A percentile compares a stretch with the other conserved stretches of the same genome.
These are phyloP conservation scores for Scytalidium lignicola DNA, from an alignment of 2,329 filamentous ascomycete genomes.

Conservation along the genomic window DNA sequence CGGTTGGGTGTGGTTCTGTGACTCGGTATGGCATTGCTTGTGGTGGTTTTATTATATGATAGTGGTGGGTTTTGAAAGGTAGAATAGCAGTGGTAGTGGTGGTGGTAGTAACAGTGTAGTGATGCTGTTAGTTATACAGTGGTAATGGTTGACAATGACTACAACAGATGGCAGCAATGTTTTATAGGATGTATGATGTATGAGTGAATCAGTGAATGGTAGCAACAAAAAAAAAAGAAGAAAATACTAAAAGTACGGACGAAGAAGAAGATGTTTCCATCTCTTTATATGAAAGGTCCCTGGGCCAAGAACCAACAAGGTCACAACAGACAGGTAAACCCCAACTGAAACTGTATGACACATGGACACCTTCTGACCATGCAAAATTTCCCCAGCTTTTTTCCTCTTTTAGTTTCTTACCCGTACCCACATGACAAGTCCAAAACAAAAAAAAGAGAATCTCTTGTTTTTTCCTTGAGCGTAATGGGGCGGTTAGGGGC, in stretches of 20 bases:
- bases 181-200: neutral
- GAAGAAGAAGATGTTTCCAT: too few relatives aligned
- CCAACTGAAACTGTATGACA: too few relatives aligned
- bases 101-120: neutral
- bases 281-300: too few relatives aligned
- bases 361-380: neutral
- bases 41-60: neutral
- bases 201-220: too few relatives aligned
- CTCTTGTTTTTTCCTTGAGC: too few relatives aligned
- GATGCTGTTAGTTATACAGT: neutral
- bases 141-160: neutral
- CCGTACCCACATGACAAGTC: neutral
- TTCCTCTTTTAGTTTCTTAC: neutral
- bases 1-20: constrained; percentile 27
- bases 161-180: constrained; percentile 4
- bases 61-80: too few relatives aligned
- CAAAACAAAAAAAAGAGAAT: neutral
- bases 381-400: neutral
- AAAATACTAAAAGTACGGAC: too few relatives aligned
- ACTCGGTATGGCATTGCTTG: constrained; percentile 20
- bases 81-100: constrained; percentile 1
- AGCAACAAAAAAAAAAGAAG: too few relatives aligned
- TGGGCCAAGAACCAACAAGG: too few relatives aligned
- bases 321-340: too few relatives aligned
- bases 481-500: neutral